These are phyloP conservation scores for Malbranchea cinnamomea DNA, from an alignment of 2,329 filamentous ascomycete genomes.

Conservation along the genomic window DNA sequence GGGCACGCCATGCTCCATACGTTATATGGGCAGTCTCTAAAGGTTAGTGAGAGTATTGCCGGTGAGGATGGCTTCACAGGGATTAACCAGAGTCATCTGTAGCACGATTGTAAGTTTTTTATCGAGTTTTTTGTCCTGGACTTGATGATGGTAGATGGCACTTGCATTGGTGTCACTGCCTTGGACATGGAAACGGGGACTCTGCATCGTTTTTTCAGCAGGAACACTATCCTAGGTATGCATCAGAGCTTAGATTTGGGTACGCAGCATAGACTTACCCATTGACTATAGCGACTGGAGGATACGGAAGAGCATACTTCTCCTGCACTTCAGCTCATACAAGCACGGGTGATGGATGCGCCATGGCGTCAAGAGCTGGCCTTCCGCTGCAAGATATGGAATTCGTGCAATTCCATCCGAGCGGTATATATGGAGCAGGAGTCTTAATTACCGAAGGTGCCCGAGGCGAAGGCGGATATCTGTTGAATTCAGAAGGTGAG, in stretches of 20 bases:
- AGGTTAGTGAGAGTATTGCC: constrained; percentile 19
- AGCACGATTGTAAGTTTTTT: constrained; percentile 86
- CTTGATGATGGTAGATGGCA: constrained; percentile 79
- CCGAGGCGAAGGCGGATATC: constrained; percentile 81
- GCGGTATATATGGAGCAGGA: constrained; percentile 83
- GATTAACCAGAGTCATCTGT: too few relatives aligned
- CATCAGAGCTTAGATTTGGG: too few relatives aligned
- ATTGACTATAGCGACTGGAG: constrained; percentile 57
- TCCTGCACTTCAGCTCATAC: constrained; percentile 84
- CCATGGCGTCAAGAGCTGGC: constrained; percentile 81
- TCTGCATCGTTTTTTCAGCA: constrained; percentile 73
- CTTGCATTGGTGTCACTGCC: constrained; percentile 76
- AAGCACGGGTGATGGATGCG: constrained; percentile 85
- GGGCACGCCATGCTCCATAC: constrained; percentile 85
- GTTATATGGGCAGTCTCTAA: constrained; percentile 75
- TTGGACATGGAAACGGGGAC: constrained; percentile 92
- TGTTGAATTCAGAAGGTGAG: constrained; percentile 81
- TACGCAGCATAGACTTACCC: too few relatives aligned
- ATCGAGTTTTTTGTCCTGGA: constrained; percentile 89
- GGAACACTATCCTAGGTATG: constrained; percentile 54
- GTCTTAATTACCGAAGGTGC: constrained; percentile 85
- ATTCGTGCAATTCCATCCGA: constrained; percentile 90
- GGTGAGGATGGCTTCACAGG: too few relatives aligned
- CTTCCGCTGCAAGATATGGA: constrained; percentile 88
- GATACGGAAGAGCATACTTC: constrained; percentile 85